phyloP scores from a whole-genome alignment of 2,329 filamentous ascomycete species.

The Botryotinia calthae region DNA sequence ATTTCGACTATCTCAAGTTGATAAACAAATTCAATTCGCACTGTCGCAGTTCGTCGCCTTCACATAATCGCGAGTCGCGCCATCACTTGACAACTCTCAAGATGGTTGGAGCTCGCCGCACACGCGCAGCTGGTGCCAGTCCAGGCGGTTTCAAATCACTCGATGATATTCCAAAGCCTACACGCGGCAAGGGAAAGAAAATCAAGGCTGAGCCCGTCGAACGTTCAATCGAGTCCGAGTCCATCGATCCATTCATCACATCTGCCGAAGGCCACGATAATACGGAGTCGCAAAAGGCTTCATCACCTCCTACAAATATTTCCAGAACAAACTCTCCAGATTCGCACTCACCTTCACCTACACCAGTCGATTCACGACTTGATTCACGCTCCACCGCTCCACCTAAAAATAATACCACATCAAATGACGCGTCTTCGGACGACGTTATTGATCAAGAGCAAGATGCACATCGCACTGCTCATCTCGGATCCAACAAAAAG shows the following conservation, averaged over 20 bases:
- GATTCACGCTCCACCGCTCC: slow-evolving; percentile 20
- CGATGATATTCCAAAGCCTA: slow-evolving; percentile 14
- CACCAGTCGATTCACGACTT: slow-evolving; percentile 8
- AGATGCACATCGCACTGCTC: neutral
- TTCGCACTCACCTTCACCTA: slow-evolving; percentile 19
- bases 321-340: slow-evolving; percentile 2
- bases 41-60: neutral
- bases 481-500: slow-evolving; percentile 9
- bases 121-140: slow-evolving; percentile 7
- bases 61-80: slow-evolving; percentile 6
- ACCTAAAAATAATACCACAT: neutral
- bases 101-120: slow-evolving; percentile 17
- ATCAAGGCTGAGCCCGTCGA: neutral
- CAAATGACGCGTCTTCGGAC: slow-evolving; percentile 15
- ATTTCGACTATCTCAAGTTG: neutral
- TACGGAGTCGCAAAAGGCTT: slow-evolving; percentile 15
- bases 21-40: neutral
- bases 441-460: slow-evolving; percentile 3
- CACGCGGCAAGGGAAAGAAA: slow-evolving; percentile 9
- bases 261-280: neutral
- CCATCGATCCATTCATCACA: neutral
- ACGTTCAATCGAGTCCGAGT: slow-evolving; percentile 2
- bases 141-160: slow-evolving; percentile 21
- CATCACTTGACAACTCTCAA: neutral
- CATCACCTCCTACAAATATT: neutral